Percentiles rank a stretch among this genome's conserved stretches.
phyloP scores from a whole-genome alignment of 768 basidiomycete genomes.

The Chalciporus chontae region DNA sequence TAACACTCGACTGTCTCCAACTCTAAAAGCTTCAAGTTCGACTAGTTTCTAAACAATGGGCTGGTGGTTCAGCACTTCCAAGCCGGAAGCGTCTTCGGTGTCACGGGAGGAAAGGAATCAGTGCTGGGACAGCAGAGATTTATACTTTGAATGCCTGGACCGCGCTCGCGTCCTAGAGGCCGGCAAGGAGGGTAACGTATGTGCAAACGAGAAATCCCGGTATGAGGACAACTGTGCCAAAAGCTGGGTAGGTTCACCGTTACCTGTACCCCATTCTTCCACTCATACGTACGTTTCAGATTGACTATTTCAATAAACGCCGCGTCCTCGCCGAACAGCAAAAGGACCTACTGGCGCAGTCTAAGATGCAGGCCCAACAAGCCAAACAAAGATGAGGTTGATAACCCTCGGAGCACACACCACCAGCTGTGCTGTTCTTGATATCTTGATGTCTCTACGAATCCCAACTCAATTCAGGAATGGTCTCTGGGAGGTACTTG shows the following conservation, averaged over 20 bases:
- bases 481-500: too few species aligned
- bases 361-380: slow-evolving; percentile 35
- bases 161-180: slow-evolving; percentile 62
- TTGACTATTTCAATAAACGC: slow-evolving; percentile 93
- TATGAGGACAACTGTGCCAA: slow-evolving; percentile 80
- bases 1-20: neutral
- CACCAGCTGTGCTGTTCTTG: too few species aligned
- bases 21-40: too few species aligned
- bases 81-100: slow-evolving; percentile 37
- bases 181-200: slow-evolving; percentile 65
- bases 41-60: slow-evolving; percentile 18
- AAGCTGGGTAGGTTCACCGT: slow-evolving; percentile 69
- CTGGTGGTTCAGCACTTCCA: slow-evolving; percentile 38
- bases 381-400: slow-evolving; percentile 21
- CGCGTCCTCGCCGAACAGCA: slow-evolving; percentile 79
- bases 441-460: too few species aligned
- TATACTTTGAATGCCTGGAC: slow-evolving; percentile 85
- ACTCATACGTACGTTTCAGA: slow-evolving; percentile 41
- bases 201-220: slow-evolving; percentile 47
- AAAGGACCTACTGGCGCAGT: slow-evolving; percentile 60
- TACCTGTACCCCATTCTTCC: slow-evolving; percentile 1
- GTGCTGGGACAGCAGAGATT: slow-evolving; percentile 86
- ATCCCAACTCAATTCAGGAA: too few species aligned
- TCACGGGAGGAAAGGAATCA: slow-evolving; percentile 66
- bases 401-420: too few species aligned